These are phyloP conservation scores for Saccharomyces eubayanus DNA, from an alignment of 805 yeast species.

Conservation along the genomic window DNA sequence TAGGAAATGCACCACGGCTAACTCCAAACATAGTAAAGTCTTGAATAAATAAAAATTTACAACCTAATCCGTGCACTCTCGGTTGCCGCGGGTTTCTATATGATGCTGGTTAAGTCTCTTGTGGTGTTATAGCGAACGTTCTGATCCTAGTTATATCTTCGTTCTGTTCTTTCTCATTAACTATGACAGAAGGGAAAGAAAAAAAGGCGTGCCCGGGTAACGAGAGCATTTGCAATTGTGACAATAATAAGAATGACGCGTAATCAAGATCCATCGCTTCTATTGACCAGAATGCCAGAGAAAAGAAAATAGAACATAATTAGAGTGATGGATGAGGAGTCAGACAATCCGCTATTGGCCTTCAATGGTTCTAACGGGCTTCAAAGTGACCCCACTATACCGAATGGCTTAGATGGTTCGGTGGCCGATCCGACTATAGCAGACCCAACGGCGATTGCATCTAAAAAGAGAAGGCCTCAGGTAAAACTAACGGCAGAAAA, in stretches of 20 bases:
- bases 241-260: not conserved
- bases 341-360: not conserved
- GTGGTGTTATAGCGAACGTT: not conserved
- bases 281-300: not conserved
- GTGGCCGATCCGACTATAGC: conserved; percentile 12
- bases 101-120: not conserved
- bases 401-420: conserved; percentile 5
- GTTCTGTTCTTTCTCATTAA: not conserved
- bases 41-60: not conserved
- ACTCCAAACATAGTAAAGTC: conserved; percentile 14
- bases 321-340: not conserved
- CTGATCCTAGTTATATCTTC: not conserved
- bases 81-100: not conserved
- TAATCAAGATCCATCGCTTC: not conserved
- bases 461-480: conserved; percentile 21
- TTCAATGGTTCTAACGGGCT: conserved; percentile 1
- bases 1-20: conserved; percentile 14
- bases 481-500: conserved; percentile 46
- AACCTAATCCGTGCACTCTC: not conserved
- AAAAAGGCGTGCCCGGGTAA: not conserved
- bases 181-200: not conserved
- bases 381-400: conserved; percentile 8
- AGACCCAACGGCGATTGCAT: conserved; percentile 24
- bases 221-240: not conserved
- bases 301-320: not conserved